Conservation (phyloP, 2,329 filamentous ascomycete species). For the Penicillium rolfsii region DNA sequence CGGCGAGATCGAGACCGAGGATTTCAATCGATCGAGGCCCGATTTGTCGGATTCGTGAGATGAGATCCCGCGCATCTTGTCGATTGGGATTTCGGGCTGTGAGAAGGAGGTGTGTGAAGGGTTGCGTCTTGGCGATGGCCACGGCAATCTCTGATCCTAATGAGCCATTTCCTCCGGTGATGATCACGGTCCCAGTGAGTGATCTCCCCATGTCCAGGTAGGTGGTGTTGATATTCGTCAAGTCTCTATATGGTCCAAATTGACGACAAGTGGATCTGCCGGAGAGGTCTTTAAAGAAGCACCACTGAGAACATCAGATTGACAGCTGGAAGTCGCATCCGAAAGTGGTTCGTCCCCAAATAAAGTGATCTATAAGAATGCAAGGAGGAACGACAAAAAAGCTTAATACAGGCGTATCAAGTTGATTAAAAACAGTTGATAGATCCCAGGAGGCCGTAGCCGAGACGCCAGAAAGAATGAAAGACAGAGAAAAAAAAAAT, state of each 20-base stretch:
- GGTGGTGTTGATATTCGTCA: background rate
- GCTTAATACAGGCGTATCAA: background rate
- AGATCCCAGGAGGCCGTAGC: background rate
- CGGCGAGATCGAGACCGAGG: slow-evolving; percentile 35
- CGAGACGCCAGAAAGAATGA: background rate
- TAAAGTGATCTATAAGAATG: background rate
- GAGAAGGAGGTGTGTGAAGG: slow-evolving; percentile 41
- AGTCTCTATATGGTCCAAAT: background rate
- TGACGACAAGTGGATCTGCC: background rate
- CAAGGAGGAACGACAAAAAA: background rate
- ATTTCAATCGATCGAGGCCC: slow-evolving; percentile 42
- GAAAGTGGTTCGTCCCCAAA: background rate
- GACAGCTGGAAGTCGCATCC: background rate
- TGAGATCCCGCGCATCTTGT: slow-evolving; percentile 35
- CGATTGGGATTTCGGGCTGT: slow-evolving; percentile 36
- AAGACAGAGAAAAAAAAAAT: background rate
- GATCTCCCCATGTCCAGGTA: slow-evolving; percentile 36
- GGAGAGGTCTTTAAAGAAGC: background rate
- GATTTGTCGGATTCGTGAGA: slow-evolving; percentile 36
- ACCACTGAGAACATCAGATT: background rate
- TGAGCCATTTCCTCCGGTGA: slow-evolving; percentile 42
- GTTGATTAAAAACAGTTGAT: background rate
- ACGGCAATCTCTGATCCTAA: slow-evolving; percentile 43
- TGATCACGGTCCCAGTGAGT: slow-evolving; percentile 42
- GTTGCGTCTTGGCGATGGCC: slow-evolving; percentile 41